A percentile compares a stretch with the other conserved stretches of the same genome.
Evolutionary conservation across 139 green algal species (phyloP).

Genomic region (Pseudopediastrum boryanum): DNA sequence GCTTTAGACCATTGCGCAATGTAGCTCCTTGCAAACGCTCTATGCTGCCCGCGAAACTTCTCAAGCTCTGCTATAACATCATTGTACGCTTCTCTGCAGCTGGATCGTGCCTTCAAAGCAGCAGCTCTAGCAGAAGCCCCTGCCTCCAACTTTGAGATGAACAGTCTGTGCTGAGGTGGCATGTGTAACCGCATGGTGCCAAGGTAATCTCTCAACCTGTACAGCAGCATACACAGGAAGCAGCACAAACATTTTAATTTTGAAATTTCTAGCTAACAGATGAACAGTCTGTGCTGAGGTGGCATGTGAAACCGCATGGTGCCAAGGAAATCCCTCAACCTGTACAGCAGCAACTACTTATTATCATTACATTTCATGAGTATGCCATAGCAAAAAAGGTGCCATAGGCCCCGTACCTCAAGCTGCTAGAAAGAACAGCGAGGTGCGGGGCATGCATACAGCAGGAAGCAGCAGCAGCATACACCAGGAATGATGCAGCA

Average conservation of each 20-base stretch:
- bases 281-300: slow-evolving; percentile 45
- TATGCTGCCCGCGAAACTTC: slow-evolving; percentile 41
- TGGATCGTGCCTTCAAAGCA: background rate
- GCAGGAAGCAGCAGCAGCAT: too few species aligned
- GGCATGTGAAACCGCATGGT: slow-evolving; percentile 56
- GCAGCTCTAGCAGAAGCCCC: slow-evolving; percentile 5
- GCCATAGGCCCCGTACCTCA: too few species aligned
- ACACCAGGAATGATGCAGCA: too few species aligned
- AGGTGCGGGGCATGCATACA: too few species aligned
- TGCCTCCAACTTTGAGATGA: slow-evolving; percentile 36
- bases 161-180: slow-evolving; percentile 49
- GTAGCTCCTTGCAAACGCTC: slow-evolving; percentile 46
- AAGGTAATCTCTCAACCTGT: slow-evolving; percentile 54
- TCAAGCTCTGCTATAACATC: slow-evolving; percentile 43
- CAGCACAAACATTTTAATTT: too few species aligned
- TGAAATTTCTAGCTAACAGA: too few species aligned
- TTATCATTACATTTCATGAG: too few species aligned
- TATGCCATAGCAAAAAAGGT: too few species aligned
- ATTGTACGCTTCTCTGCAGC: slow-evolving; percentile 48
- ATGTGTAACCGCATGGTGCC: slow-evolving; percentile 49
- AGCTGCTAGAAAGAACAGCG: too few species aligned
- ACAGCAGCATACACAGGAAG: too few species aligned
- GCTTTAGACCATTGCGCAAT: slow-evolving; percentile 46
- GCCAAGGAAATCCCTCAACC: slow-evolving; percentile 48
- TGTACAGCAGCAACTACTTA: too few species aligned